A percentile compares a stretch with the other conserved stretches of the same genome.
These are phyloP conservation scores for Phyllostachys edulis DNA, from an alignment of 176 grass and related monocot species.

Conservation along the genomic window DNA sequence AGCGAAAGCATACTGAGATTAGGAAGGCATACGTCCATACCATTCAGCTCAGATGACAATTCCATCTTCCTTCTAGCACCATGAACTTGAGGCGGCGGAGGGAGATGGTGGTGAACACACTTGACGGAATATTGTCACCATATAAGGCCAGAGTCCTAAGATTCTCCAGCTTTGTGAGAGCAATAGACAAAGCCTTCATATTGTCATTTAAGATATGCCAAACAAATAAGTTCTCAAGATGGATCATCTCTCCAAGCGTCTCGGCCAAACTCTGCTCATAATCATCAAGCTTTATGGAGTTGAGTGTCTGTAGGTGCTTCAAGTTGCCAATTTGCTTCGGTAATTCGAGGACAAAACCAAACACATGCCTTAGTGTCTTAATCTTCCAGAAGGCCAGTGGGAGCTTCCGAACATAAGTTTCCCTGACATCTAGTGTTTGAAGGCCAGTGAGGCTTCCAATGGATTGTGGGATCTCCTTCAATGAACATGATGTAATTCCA, in stretches of 20 bases:
- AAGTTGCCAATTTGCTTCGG: conserved; percentile 1
- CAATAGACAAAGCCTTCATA: neutral
- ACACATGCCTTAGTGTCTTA: conserved; percentile 17
- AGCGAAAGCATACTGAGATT: conserved; percentile 26
- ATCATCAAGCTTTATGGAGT: neutral
- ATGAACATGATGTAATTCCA: neutral
- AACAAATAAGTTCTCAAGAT: neutral
- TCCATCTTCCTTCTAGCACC: neutral
- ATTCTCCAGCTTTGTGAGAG: neutral
- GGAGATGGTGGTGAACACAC: neutral
- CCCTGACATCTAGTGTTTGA: conserved; percentile 23
- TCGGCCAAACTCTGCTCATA: neutral
- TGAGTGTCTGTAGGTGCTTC: conserved; percentile 10
- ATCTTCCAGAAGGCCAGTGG: conserved; percentile 22
- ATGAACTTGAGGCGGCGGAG: neutral
- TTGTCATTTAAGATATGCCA: neutral
- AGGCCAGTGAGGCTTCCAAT: neutral
- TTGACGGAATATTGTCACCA: neutral
- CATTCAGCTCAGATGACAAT: neutral
- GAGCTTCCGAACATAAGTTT: conserved; percentile 15
- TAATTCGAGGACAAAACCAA: conserved; percentile 4
- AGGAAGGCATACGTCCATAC: neutral
- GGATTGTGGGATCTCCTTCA: neutral
- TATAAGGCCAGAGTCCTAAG: conserved; percentile 6
- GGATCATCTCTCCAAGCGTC: neutral